Evolutionary conservation across 2,329 filamentous ascomycete species (phyloP).

Genomic region (Colletotrichum lini): DNA sequence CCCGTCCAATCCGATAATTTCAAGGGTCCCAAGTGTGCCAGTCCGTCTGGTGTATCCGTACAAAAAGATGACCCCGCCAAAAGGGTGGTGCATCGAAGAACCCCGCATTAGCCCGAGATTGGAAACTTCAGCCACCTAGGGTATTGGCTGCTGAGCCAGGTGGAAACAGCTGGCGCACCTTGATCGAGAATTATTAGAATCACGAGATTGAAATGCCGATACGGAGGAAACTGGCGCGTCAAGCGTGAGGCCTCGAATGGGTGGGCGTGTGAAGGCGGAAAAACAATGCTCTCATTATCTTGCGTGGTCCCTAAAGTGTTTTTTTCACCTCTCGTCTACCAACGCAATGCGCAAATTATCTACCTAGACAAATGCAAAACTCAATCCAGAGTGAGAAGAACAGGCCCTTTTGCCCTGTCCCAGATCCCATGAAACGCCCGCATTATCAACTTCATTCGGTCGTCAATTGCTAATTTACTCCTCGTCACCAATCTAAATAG

Average conservation of each 20-base stretch:
- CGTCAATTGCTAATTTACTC: slow-evolving; percentile 48
- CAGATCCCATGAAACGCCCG: slow-evolving; percentile 41
- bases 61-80: slow-evolving; percentile 37
- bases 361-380: slow-evolving; percentile 40
- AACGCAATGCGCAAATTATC: slow-evolving; percentile 27
- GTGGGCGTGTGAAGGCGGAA: slow-evolving; percentile 22
- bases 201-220: background rate
- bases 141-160: background rate
- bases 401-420: slow-evolving; percentile 31
- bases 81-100: slow-evolving; percentile 32
- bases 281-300: slow-evolving; percentile 40
- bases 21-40: slow-evolving; percentile 19
- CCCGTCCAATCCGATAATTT: slow-evolving; percentile 29
- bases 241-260: background rate
- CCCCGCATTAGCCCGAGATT: slow-evolving; percentile 38
- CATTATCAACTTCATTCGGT: slow-evolving; percentile 32
- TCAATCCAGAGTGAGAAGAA: slow-evolving; percentile 40
- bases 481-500: slow-evolving; percentile 57
- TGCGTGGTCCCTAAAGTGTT: slow-evolving; percentile 39
- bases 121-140: background rate
- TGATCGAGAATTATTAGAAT: background rate
- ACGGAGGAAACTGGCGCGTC: background rate
- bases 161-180: slow-evolving; percentile 30
- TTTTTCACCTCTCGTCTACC: slow-evolving; percentile 39
- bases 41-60: background rate